Percentiles rank a stretch among this genome's conserved stretches.
phyloP scores from a whole-genome alignment of 169 alveolate genomes.

The Cryptosporidium sp. region DNA sequence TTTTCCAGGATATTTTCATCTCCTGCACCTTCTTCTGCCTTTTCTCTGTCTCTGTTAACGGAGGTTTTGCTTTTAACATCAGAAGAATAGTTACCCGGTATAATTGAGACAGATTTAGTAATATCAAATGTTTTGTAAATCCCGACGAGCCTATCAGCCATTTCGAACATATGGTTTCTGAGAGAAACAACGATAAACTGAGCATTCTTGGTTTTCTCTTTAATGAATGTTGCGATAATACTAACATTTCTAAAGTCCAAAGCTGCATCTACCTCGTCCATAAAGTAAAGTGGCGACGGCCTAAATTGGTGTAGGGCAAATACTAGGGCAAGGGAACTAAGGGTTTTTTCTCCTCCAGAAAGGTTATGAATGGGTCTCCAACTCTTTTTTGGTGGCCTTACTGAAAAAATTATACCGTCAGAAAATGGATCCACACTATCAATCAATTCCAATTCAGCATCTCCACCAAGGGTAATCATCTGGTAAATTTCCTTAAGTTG shows the following conservation, averaged over 20 bases:
- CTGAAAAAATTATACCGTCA: constrained; percentile 97
- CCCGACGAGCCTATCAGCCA: constrained; percentile 93
- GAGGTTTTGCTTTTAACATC: not conserved
- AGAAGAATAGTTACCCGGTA: constrained; percentile 80
- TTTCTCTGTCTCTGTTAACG: not conserved
- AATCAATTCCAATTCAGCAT: constrained; percentile 97
- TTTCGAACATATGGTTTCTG: constrained; percentile 96
- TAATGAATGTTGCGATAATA: constrained; percentile 91
- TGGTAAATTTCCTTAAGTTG: constrained; percentile 91
- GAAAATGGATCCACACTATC: constrained; percentile 97
- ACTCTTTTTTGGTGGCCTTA: constrained; percentile 97
- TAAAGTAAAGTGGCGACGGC: constrained; percentile 98
- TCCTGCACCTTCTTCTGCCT: not conserved
- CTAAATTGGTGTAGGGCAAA: constrained; percentile 98
- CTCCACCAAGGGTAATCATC: constrained; percentile 95
- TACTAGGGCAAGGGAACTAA: constrained; percentile 95
- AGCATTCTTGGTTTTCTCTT: constrained; percentile 94
- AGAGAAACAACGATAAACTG: constrained; percentile 97
- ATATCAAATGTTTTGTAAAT: constrained; percentile 92
- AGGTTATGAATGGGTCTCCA: constrained; percentile 97
- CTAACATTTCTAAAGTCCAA: constrained; percentile 97
- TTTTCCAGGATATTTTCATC: constrained; percentile 5
- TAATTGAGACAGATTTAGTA: constrained; percentile 89
- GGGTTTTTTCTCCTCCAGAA: constrained; percentile 99
- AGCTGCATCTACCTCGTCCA: constrained; percentile 99